Evolutionary conservation across 148 eudicot genomes (phyloP).

Genomic region (Vaccinium myrtillus): DNA sequence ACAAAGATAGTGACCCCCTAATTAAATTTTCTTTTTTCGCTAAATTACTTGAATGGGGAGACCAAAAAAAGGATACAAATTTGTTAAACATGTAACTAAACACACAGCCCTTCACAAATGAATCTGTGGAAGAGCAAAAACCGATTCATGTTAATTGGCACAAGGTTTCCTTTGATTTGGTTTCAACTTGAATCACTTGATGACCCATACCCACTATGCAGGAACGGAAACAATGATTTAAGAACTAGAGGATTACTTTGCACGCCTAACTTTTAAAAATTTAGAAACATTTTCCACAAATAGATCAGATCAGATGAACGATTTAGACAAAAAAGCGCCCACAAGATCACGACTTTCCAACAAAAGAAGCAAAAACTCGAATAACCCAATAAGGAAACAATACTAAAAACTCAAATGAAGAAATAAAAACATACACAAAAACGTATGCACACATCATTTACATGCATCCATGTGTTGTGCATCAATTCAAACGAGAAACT

Average conservation of each 20-base stretch:
- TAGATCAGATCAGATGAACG: background rate
- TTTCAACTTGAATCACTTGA: background rate
- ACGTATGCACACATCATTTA: background rate
- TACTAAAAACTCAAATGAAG: background rate
- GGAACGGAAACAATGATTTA: background rate
- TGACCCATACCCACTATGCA: background rate
- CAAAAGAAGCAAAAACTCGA: background rate
- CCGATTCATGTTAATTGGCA: background rate
- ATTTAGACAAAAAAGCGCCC: background rate
- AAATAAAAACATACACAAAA: background rate
- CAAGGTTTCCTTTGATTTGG: background rate
- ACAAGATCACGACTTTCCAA: slow-evolving; percentile 3
- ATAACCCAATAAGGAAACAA: background rate
- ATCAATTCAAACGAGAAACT: slow-evolving; percentile 22
- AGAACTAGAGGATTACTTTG: background rate
- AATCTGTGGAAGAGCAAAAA: background rate
- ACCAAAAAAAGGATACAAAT: background rate
- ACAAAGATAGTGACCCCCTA: background rate
- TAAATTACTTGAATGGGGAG: background rate
- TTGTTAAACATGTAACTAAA: background rate
- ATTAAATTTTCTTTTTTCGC: background rate
- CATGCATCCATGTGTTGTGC: background rate
- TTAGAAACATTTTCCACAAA: background rate
- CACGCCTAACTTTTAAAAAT: background rate
- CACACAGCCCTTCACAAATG: background rate